phyloP scores from a whole-genome alignment of 345 rosid species.

The Bruguiera gymnorhiza region DNA sequence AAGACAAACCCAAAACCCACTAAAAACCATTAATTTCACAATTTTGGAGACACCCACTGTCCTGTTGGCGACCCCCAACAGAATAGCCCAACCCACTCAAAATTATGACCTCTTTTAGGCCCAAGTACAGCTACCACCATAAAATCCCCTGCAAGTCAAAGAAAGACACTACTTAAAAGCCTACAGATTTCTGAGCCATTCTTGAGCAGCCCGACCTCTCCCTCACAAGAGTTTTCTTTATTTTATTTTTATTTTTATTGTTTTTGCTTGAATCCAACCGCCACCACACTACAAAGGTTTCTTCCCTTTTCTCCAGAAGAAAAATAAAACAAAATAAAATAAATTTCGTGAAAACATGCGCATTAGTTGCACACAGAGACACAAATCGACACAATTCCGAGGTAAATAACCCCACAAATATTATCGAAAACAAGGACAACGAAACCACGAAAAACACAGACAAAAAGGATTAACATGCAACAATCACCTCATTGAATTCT shows the following conservation, averaged over 20 bases:
- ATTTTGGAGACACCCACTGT: background rate
- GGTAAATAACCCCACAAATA: too few species aligned
- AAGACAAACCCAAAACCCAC: background rate
- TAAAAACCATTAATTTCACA: background rate
- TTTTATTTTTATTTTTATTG: too few species aligned
- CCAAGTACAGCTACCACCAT: background rate
- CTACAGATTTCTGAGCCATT: too few species aligned
- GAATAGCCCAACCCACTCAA: background rate
- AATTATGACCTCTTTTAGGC: background rate
- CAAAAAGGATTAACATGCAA: too few species aligned
- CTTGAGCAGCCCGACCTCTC: too few species aligned
- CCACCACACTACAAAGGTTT: background rate
- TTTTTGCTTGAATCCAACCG: background rate
- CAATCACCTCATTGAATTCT: too few species aligned
- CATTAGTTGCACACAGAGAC: too few species aligned
- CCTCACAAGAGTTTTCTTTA: too few species aligned
- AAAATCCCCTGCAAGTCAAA: background rate
- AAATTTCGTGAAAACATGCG: too few species aligned
- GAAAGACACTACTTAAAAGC: background rate
- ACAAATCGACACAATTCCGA: too few species aligned
- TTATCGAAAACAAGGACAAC: too few species aligned
- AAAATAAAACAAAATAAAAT: background rate
- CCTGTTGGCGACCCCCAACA: background rate
- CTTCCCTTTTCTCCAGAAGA: background rate
- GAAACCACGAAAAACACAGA: too few species aligned